Evolutionary conservation across 345 rosid genomes (phyloP).

Genomic region (Schrenkiella parvula): DNA sequence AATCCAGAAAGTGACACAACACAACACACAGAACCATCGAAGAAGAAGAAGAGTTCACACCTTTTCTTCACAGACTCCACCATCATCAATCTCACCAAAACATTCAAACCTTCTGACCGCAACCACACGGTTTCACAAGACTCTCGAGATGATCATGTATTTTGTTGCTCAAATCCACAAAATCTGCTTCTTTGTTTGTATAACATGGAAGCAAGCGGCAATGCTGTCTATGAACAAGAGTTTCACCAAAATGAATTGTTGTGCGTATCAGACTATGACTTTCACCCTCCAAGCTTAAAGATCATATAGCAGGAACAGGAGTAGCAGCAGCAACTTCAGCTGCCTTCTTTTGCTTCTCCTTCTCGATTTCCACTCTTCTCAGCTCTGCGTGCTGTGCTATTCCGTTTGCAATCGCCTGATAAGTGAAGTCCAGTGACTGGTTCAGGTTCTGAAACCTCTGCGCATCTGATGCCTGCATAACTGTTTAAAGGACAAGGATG

Average conservation of each 20-base stretch:
- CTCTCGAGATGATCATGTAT: not conserved
- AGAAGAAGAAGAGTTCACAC: slow-evolving; percentile 5
- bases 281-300: not conserved
- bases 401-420: slow-evolving; percentile 85
- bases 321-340: slow-evolving; percentile 31
- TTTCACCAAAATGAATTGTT: slow-evolving; percentile 22
- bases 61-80: slow-evolving; percentile 21
- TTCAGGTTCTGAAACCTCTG: slow-evolving; percentile 81
- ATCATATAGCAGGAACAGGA: not conserved
- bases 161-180: slow-evolving; percentile 9
- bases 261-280: slow-evolving; percentile 1
- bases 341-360: slow-evolving; percentile 79
- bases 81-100: slow-evolving; percentile 13
- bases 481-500: slow-evolving; percentile 32
- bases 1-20: slow-evolving; percentile 15
- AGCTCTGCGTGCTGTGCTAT: slow-evolving; percentile 92
- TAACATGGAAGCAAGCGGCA: slow-evolving; percentile 11
- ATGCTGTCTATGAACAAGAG: slow-evolving; percentile 10
- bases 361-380: slow-evolving; percentile 88
- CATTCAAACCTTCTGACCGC: slow-evolving; percentile 10
- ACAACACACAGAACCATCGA: slow-evolving; percentile 5
- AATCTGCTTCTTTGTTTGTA: slow-evolving; percentile 19
- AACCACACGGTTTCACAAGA: slow-evolving; percentile 22
- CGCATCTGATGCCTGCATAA: slow-evolving; percentile 68
- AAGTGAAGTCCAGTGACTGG: slow-evolving; percentile 73